Base-by-base conservation (phyloP, 345 rosid species). In the Draba incana region DNA sequence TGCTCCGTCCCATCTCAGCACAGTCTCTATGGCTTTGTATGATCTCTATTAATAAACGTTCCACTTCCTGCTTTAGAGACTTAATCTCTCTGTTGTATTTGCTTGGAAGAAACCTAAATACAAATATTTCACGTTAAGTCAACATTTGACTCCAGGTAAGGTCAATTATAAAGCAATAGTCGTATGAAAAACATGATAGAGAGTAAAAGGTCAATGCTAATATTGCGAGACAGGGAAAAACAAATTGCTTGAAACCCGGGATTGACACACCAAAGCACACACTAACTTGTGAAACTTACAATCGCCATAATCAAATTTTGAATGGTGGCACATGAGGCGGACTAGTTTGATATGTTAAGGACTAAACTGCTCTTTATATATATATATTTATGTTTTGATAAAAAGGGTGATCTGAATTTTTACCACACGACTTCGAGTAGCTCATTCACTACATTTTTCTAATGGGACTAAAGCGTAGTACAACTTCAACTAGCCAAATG, bases 61-160 rank as follows among this genome's bases (percentile, higher is more conserved):
- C 99, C 44, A 95, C 97, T 59, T 88, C 96, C 77, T 67, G 79
- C 71, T 89, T 89, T 53, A 86, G 41, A 8, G 92, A 85, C 78
- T 82, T 95, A 52, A 89, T 95, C 64, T 89, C 88, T 70, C 92
- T 81, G 57, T 95, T 95, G 77, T 92, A 95, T 68, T 82, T 85
- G 42, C 88, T 92, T 1, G 99, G 99, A 10, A 86, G 76, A 67
- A 92, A 95, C 80, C 99, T 94, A 84, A 7, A 13, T 23, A 48
- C 42, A 15, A 25, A 11, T 9, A 13, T 37, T 28, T 66, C 11
- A 44, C 20, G 10, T 47, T 16, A 61, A 28, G 58, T 68, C 58
- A 68, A 38, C 6, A 20, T 53, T 68, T 10, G 8, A 46, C 55
- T 42, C 3, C 14, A 5, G 12, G n/a, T 30, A 42, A 59, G 0